A percentile compares a stretch with the other conserved stretches of the same genome.
phyloP scores from a whole-genome alignment of 2,329 filamentous ascomycete species.

The Grosmannia serpens region DNA sequence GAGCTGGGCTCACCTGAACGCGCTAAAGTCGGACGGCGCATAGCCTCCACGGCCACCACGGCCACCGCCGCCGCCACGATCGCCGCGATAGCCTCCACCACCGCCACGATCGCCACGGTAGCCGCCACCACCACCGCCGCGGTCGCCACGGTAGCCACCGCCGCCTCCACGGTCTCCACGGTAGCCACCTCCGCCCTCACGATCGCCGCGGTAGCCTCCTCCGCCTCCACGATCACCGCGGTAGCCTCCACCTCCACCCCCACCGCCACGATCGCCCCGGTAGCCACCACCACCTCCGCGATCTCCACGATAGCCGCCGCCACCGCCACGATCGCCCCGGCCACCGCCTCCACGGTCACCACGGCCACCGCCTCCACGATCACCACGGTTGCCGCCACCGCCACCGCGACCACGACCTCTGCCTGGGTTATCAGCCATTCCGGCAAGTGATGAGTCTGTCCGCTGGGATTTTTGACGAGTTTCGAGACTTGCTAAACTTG shows the following conservation, averaged over 20 bases:
- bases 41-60: constrained; percentile 14
- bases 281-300: neutral
- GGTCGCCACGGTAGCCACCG: neutral
- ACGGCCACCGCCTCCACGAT: constrained; percentile 10
- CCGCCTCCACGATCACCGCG: neutral
- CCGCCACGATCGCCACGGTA: neutral
- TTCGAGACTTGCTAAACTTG: neutral
- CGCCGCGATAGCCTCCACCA: neutral
- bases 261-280: neutral
- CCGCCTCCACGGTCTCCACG: constrained; percentile 2
- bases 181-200: neutral
- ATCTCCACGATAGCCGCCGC: constrained; percentile 4
- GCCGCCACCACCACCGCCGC: neutral
- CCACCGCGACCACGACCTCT: constrained; percentile 12
- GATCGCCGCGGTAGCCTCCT: neutral
- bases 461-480: neutral
- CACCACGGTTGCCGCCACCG: constrained; percentile 15
- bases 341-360: constrained; percentile 10
- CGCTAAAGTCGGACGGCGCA: constrained; percentile 11
- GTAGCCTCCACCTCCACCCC: constrained; percentile 2
- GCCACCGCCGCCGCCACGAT: neutral
- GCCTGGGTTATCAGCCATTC: constrained; percentile 4
- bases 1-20: constrained; percentile 19
- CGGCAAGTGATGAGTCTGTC: too few species aligned
- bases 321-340: constrained; percentile 7